Evolutionary conservation across 345 rosid genomes (phyloP), one percentile per base, ranked within the genome.

Genomic region (Gossypium mustelinum): DNA sequence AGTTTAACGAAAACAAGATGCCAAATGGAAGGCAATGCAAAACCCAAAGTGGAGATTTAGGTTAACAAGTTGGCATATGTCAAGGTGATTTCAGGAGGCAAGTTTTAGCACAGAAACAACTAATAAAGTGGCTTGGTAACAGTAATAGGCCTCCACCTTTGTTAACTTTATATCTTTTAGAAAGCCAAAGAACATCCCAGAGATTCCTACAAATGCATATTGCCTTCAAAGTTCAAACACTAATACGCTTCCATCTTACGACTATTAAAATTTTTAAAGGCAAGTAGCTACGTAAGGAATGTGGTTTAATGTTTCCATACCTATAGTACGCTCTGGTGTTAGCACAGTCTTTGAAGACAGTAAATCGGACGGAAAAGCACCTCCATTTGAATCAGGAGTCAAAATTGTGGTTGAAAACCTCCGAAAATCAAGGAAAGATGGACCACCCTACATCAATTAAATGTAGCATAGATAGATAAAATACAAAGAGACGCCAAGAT

Each of bases 341-440:
- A 84, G 17, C 14, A 78, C 79, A n/a, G 83, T 58, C 86, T 80
- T 84, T 75, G 87, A 65, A 17, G 82, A 81, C 81, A 95, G 79
- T 41, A 95, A 84, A 76, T 88, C 89, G 44, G 87, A 82, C 29
- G 99, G 97, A 77, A 93, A 85, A 11, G 79, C 66, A 76, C 79
- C 86, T 72, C 76, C 84, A 59, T 83, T 81, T 7, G 90, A 85
- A 79, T 86, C 86, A 61, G 92, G 91, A 68, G 90, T 93, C 81
- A 89, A 61, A 34, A 88, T 57, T 43, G 85, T 75, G 25, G 94
- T 83, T 1, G 91, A 86, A 72, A 91, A 76, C 82, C 78, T 89
- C 77, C 89, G 84, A 57, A 44, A 50, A 22, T 82, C 79, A 73
- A 84, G 67, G 68, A 79, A 85, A 77, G 83, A 66, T 34, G 74